These are phyloP conservation scores for Diaporthe ampelina DNA, from an alignment of 2,329 filamentous ascomycete species.

Conservation along the genomic window DNA sequence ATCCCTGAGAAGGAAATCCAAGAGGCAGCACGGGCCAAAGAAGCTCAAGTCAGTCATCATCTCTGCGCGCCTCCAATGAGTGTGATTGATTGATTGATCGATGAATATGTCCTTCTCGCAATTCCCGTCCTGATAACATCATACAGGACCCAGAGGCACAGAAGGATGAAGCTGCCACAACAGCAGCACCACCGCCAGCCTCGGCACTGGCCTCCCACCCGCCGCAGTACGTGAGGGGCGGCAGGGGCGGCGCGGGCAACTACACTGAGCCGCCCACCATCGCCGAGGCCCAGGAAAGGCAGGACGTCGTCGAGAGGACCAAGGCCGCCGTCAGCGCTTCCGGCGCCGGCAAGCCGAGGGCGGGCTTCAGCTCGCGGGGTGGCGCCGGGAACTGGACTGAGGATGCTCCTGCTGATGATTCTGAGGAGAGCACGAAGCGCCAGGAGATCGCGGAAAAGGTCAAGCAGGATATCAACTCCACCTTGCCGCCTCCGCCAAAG, in stretches of 20 bases:
- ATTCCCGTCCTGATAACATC: not conserved
- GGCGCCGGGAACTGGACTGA: slow-evolving; percentile 69
- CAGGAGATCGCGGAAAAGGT: slow-evolving; percentile 59
- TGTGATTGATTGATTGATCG: not conserved
- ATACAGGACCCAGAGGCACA: slow-evolving; percentile 58
- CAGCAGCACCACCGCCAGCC: not conserved
- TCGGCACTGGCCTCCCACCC: slow-evolving; percentile 29
- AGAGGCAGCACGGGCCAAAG: slow-evolving; percentile 53
- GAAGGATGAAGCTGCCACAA: not conserved
- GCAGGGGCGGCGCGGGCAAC: slow-evolving; percentile 75
- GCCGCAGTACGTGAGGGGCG: slow-evolving; percentile 58
- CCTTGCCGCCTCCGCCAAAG: slow-evolving; percentile 61
- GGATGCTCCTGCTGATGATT: slow-evolving; percentile 44
- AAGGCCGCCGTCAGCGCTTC: slow-evolving; percentile 53
- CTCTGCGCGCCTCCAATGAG: not conserved
- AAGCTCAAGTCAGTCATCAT: slow-evolving; percentile 37
- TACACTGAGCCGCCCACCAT: slow-evolving; percentile 58
- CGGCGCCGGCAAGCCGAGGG: slow-evolving; percentile 43
- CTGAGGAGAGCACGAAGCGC: slow-evolving; percentile 51
- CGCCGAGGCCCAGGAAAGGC: slow-evolving; percentile 51
- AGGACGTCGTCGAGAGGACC: slow-evolving; percentile 52
- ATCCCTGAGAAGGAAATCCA: slow-evolving; percentile 66
- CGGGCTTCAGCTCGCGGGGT: slow-evolving; percentile 61
- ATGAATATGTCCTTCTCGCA: not conserved
- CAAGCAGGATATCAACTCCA: slow-evolving; percentile 61